Evolutionary conservation across 192 early-diverging fungal genomes (phyloP).

Genomic region (Coemansia pectinata): DNA sequence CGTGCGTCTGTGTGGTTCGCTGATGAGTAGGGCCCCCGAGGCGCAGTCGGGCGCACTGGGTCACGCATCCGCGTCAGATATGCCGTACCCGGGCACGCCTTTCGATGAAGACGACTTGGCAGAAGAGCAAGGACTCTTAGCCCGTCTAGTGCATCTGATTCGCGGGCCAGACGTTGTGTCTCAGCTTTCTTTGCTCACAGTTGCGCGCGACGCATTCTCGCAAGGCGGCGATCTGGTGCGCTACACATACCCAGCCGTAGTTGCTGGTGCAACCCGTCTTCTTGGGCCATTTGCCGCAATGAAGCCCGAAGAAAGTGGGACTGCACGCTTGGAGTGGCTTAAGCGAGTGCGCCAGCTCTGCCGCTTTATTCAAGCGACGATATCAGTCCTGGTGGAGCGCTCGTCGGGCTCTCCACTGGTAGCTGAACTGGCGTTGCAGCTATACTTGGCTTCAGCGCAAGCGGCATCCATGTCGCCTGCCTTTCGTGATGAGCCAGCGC

Average conservation of each 20-base stretch:
- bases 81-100: slow-evolving; percentile 15
- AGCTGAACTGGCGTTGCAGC: slow-evolving; percentile 65
- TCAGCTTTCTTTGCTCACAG: slow-evolving; percentile 81
- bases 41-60: slow-evolving; percentile 1
- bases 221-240: slow-evolving; percentile 90
- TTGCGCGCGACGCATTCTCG: slow-evolving; percentile 82
- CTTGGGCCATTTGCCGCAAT: slow-evolving; percentile 51
- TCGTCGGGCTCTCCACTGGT: slow-evolving; percentile 41
- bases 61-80: slow-evolving; percentile 1
- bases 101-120: slow-evolving; percentile 87
- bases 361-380: slow-evolving; percentile 86
- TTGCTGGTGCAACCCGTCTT: slow-evolving; percentile 49
- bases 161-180: slow-evolving; percentile 69
- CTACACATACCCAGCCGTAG: slow-evolving; percentile 90
- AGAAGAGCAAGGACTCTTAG: slow-evolving; percentile 90
- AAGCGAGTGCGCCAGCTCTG: slow-evolving; percentile 82
- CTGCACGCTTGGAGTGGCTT: slow-evolving; percentile 44
- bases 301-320: slow-evolving; percentile 21
- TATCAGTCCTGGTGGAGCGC: slow-evolving; percentile 71
- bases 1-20: slow-evolving; percentile 35
- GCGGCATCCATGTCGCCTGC: slow-evolving; percentile 65
- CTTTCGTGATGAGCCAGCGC: slow-evolving; percentile 65
- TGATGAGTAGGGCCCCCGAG: slow-evolving; percentile 21
- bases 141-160: slow-evolving; percentile 76
- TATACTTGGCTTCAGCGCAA: slow-evolving; percentile 86